Evolutionary conservation across 768 basidiomycete species (phyloP).

Genomic region (Suillus clintonianus): DNA sequence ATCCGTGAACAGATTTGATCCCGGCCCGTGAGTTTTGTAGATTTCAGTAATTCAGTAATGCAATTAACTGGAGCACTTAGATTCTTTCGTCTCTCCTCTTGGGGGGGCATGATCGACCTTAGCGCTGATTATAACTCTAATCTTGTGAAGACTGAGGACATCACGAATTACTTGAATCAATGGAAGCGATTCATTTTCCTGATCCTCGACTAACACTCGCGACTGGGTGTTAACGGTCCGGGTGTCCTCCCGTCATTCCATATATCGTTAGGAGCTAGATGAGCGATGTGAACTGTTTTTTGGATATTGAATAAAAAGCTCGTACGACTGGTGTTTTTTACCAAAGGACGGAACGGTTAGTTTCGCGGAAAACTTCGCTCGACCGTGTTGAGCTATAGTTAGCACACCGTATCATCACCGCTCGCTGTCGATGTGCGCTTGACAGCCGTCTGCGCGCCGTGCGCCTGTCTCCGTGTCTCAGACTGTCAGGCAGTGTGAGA

Average conservation of each 20-base stretch:
- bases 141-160: not conserved
- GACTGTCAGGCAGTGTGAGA: no score
- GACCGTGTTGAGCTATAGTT: no score
- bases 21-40: not conserved
- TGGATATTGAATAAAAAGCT: no score
- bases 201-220: not conserved
- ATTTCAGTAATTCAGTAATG: not conserved
- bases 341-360: no score
- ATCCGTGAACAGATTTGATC: not conserved
- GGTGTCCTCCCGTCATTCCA: not conserved
- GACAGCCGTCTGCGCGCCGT: no score
- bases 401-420: no score
- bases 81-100: not conserved
- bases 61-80: not conserved
- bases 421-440: no score
- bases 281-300: no score
- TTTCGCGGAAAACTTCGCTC: no score
- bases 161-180: not conserved
- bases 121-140: not conserved
- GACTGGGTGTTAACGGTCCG: not conserved
- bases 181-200: not conserved
- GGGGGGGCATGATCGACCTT: not conserved
- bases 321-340: no score
- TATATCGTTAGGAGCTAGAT: not conserved
- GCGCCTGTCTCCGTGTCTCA: no score